A percentile compares a stretch with the other conserved stretches of the same genome.
Conservation (phyloP, 1,139 yeast genomes). For the Blastobotrys illinoisensis region DNA sequence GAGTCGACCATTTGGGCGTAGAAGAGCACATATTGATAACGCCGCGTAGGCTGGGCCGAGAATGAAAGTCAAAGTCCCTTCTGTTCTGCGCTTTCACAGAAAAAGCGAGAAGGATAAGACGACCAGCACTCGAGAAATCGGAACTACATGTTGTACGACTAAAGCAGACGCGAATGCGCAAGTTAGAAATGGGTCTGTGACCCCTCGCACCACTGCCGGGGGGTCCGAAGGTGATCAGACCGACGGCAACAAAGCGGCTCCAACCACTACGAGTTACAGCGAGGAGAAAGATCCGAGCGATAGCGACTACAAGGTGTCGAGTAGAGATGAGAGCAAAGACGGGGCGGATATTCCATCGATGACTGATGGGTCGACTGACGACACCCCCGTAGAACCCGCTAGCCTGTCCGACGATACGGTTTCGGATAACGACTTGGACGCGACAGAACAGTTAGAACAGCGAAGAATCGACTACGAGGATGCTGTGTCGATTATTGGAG, state of each 20-base stretch:
- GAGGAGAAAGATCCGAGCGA: too few species aligned
- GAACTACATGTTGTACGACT: neutral
- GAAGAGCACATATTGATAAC: neutral
- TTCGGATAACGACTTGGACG: slow-evolving; percentile 8
- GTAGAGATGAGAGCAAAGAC: neutral
- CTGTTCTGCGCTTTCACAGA: neutral
- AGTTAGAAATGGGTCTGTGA: neutral
- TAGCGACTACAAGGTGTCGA: too few species aligned
- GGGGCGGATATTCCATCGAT: slow-evolving; percentile 2
- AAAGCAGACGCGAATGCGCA: neutral
- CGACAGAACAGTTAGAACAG: slow-evolving; percentile 4
- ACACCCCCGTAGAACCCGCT: neutral
- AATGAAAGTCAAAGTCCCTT: neutral
- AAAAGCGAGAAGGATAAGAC: neutral
- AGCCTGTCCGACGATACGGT: neutral
- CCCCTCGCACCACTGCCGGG: neutral
- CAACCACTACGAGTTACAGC: too few species aligned
- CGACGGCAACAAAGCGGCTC: neutral
- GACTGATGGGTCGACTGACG: neutral
- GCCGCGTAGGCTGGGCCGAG: neutral
- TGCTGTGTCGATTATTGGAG: slow-evolving; percentile 31
- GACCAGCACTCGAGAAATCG: neutral
- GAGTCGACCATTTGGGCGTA: neutral
- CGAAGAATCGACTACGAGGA: slow-evolving; percentile 20
- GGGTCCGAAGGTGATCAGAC: neutral